Evolutionary conservation across 139 green algal genomes (phyloP).

Genomic region (Microglena sp.): DNA sequence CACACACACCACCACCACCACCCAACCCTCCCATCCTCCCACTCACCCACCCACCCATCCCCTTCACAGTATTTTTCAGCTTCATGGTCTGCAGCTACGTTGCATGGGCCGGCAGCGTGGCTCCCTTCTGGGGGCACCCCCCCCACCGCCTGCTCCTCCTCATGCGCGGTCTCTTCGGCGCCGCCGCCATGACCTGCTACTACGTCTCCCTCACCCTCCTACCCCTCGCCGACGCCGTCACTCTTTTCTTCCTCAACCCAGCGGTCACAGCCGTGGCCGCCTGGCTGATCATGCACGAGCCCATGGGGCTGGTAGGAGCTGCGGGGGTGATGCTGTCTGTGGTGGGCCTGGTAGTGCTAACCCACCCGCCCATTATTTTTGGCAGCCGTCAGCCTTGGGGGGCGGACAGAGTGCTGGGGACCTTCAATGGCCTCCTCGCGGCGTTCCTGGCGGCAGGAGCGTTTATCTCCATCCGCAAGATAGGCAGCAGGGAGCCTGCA

Average conservation of each 20-base stretch:
- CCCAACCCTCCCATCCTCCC: too few relatives aligned
- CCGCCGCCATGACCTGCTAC: too few relatives aligned
- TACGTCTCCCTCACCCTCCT: constrained; percentile 22
- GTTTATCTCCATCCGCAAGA: constrained; percentile 39
- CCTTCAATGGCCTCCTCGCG: constrained; percentile 14
- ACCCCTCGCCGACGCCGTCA: constrained; percentile 25
- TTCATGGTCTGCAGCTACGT: too few relatives aligned
- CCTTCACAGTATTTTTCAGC: too few relatives aligned
- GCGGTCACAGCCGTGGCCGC: constrained; percentile 28
- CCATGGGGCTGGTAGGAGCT: constrained; percentile 16
- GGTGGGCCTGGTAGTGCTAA: constrained; percentile 25
- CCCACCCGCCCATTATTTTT: constrained; percentile 36
- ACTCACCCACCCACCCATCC: too few relatives aligned
- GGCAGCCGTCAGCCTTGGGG: not conserved
- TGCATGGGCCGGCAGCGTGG: too few relatives aligned
- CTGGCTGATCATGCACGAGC: constrained; percentile 17
- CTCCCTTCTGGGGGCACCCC: too few relatives aligned
- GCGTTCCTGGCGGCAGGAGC: constrained; percentile 25
- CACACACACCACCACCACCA: too few relatives aligned
- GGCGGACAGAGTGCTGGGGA: constrained; percentile 9
- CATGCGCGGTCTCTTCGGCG: too few relatives aligned
- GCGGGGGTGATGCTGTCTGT: constrained; percentile 18
- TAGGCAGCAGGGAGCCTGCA: constrained; percentile 25
- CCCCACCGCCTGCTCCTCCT: too few relatives aligned
- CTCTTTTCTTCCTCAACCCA: constrained; percentile 42